Base-by-base conservation (phyloP, 2,329 filamentous ascomycete genomes). In the Alternaria sp. region DNA sequence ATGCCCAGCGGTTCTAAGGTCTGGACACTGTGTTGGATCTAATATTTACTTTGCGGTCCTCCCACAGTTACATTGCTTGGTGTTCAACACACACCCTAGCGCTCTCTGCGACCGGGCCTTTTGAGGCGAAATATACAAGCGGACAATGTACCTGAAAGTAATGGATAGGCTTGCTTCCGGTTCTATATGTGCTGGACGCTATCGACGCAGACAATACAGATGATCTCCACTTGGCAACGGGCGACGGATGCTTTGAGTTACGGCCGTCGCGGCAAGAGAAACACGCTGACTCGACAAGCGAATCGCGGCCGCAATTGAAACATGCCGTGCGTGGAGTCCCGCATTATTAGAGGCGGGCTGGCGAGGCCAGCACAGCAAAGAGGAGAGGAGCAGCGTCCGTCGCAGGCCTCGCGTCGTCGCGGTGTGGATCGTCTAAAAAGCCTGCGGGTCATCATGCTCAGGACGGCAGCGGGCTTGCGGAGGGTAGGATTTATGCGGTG, bases 221-320 rank as follows among this genome's bases (percentile, higher is more conserved):
- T 66, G 68, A 69, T 66, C 64, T 59, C 61, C 64, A 60, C 71
- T 74, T 70, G 71, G 71, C 71, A 74, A 72, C 66, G 62, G 67
- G 65, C 62, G 54, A 51, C 53, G 52, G 54, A 60, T 49, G 54
- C 61, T 48, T 51, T 55, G 66, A 60, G 63, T 62, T 65, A 65
- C 60, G 62, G 62, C 49, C 27, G 53, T 44, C 40, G 63, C 56
- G 50, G 56, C 54, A 64, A 51, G 48, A 46, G 54, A 59, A 60
- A 62, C 63, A 60, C 45, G 46, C 55, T 60, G 63, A 65, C 60
- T 65, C 65, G 58, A 62, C 49, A 54, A 64, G 60, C 61, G 58
- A 64, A 52, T 62, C 54, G 49, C 34, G 41, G 57, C 49, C 54
- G 62, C 32, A 36, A 40, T 67, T 67, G 66, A 68, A 69, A 70